A percentile compares a stretch with the other conserved stretches of the same genome.
These are phyloP conservation scores for Trichoderma harzianum DNA, from an alignment of 2,329 filamentous ascomycete genomes.

Conservation along the genomic window DNA sequence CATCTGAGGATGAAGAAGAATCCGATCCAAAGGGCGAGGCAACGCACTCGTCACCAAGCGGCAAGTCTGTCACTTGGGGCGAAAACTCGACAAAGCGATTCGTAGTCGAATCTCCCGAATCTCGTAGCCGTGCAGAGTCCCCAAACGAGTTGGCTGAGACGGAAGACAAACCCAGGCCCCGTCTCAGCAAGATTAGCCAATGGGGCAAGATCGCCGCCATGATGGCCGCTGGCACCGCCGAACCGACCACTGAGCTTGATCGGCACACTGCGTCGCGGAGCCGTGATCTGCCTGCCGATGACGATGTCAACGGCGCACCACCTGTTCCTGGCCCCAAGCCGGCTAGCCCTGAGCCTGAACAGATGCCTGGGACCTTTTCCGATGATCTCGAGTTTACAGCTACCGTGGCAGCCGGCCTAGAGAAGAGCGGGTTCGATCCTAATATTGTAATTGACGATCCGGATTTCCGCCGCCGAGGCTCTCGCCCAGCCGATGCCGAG, in stretches of 20 bases:
- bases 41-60: slow-evolving; percentile 37
- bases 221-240: slow-evolving; percentile 41
- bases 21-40: slow-evolving; percentile 42
- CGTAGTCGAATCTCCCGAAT: slow-evolving; percentile 56
- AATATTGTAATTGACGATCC: slow-evolving; percentile 67
- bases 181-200: slow-evolving; percentile 39
- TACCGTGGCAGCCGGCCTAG: slow-evolving; percentile 63
- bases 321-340: slow-evolving; percentile 58
- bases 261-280: slow-evolving; percentile 19
- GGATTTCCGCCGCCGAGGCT: slow-evolving; percentile 59
- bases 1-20: slow-evolving; percentile 36
- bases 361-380: slow-evolving; percentile 63
- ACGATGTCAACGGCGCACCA: slow-evolving; percentile 37
- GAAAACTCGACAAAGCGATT: slow-evolving; percentile 63
- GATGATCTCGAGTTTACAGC: slow-evolving; percentile 69
- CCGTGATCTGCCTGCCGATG: slow-evolving; percentile 19
- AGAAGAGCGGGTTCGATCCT: slow-evolving; percentile 68
- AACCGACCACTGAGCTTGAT: slow-evolving; percentile 34
- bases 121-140: slow-evolving; percentile 31
- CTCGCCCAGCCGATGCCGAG: slow-evolving; percentile 44
- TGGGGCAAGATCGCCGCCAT: slow-evolving; percentile 55
- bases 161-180: slow-evolving; percentile 33
- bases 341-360: slow-evolving; percentile 41
- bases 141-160: slow-evolving; percentile 26
- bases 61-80: slow-evolving; percentile 63